Evolutionary conservation across 2,329 filamentous ascomycete genomes (phyloP), one percentile per base, ranked within the genome.

Genomic region (Aspergillaceae sp.): DNA sequence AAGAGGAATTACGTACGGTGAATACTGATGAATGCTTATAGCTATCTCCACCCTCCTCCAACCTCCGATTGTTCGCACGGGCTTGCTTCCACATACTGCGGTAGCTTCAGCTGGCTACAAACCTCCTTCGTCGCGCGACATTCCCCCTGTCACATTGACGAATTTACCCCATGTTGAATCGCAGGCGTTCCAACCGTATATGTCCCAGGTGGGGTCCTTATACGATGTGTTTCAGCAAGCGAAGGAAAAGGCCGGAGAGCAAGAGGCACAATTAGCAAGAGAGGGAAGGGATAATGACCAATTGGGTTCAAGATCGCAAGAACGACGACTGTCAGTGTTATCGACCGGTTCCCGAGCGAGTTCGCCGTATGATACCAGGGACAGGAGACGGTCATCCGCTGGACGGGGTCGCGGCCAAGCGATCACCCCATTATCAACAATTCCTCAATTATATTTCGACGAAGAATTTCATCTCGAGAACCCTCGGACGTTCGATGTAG

Each of bases 401-500:
- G 74, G 70, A 34, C 73, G 73, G 41, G 60, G 83, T 54, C 75
- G 75, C 36, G 68, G 76, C 0, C 85, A 90, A 49, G 85, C 85
- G 0, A 82, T 86, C 1, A 88, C 92, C 1, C 92, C 90, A 0
- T 65, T 98, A 29, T 92, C 89, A 4, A 97, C 90, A 0, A 95
- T 98, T 38, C 92, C 92, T 0, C 79, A 74, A 42, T 87, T 98
- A 7, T 98, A 97, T 62, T 96, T 96, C 56, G 92, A 97, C 45
- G 86, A 94, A 32, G 83, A 89, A 56, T 98, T 98, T 56, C 91
- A 88, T 58, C 77, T 98, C 5, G 92, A 98, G 62, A 97, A 98
- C 52, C 92, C 92, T 0, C 81, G 92, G 43, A 97, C 86, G 0
- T 98, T 98, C 62, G 92, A 98, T 63, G 82, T 97, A 28, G 90